A percentile compares a stretch with the other conserved stretches of the same genome.
Evolutionary conservation across 2,329 filamentous ascomycete genomes (phyloP).

Genomic region (Pezicula neosporulosa): DNA sequence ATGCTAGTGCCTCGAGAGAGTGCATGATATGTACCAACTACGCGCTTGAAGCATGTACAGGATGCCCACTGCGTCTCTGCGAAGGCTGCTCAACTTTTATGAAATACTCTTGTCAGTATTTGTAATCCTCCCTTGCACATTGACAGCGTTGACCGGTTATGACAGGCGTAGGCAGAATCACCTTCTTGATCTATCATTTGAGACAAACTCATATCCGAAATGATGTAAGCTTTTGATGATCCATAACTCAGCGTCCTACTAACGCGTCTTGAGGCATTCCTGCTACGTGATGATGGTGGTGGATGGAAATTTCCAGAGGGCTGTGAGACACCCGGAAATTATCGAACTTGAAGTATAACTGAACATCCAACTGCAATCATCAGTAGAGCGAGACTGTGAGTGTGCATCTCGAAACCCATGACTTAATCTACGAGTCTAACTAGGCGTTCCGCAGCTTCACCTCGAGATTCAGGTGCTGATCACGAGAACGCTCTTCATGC

Average conservation of each 20-base stretch:
- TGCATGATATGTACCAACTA: conserved; percentile 14
- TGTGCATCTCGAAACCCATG: too few relatives aligned
- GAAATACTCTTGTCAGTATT: conserved; percentile 6
- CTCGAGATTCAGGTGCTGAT: too few relatives aligned
- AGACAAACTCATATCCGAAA: conserved; percentile 8
- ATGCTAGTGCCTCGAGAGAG: neutral
- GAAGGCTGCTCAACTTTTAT: conserved; percentile 5
- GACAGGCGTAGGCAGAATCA: conserved; percentile 10
- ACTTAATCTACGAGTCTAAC: too few relatives aligned
- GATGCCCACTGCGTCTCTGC: conserved; percentile 13
- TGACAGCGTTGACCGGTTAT: neutral
- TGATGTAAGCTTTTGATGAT: conserved; percentile 9
- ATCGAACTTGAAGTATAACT: too few relatives aligned
- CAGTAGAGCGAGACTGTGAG: too few relatives aligned
- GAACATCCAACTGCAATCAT: too few relatives aligned
- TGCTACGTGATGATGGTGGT: conserved; percentile 5
- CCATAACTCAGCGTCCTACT: neutral
- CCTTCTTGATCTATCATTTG: conserved; percentile 5
- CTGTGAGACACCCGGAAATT: too few relatives aligned
- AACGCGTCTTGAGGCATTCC: conserved; percentile 1
- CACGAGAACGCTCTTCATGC: too few relatives aligned
- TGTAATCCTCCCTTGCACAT: neutral
- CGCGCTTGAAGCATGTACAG: conserved; percentile 4
- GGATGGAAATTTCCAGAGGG: neutral
- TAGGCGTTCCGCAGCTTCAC: too few relatives aligned